Evolutionary conservation across 2,329 filamentous ascomycete species (phyloP).

Genomic region (Pseudovirgaria hyperparasitica): DNA sequence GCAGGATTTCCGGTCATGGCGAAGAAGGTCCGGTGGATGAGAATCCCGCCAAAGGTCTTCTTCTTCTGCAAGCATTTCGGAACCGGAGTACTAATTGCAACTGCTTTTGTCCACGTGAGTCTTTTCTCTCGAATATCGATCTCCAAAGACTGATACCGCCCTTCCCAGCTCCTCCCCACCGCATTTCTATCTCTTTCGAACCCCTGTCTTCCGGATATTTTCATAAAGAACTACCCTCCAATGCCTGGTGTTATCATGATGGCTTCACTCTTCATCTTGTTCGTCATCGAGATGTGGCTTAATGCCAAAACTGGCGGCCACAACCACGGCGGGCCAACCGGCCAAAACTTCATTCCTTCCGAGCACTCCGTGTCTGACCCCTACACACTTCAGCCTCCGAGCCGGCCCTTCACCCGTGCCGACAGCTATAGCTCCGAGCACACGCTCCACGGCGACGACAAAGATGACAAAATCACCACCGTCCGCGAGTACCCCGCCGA

Average conservation of each 20-base stretch:
- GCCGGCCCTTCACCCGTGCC: background rate
- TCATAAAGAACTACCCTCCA: conserved; percentile 46
- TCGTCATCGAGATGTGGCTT: conserved; percentile 50
- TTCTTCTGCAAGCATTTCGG: conserved; percentile 51
- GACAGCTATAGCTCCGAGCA: conserved; percentile 1
- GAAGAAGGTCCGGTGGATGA: conserved; percentile 44
- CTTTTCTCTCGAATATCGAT: background rate
- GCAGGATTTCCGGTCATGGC: conserved; percentile 26
- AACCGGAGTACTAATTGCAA: conserved; percentile 75
- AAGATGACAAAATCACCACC: no score
- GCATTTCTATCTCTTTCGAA: conserved; percentile 39
- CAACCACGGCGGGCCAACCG: conserved; percentile 44
- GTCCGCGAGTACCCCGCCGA: conserved; percentile 18
- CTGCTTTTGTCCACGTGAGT: conserved; percentile 61
- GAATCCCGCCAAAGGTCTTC: conserved; percentile 43
- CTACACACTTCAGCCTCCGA: background rate
- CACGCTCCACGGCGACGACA: no score
- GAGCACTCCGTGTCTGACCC: conserved; percentile 7
- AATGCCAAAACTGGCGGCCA: conserved; percentile 47
- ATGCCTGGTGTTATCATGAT: conserved; percentile 55
- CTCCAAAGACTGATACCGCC: conserved; percentile 5
- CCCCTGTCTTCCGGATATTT: conserved; percentile 45
- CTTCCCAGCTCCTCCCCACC: conserved; percentile 39
- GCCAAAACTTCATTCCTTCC: conserved; percentile 19
- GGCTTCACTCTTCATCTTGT: conserved; percentile 47